Evolutionary conservation across 305 asterid species (phyloP).

Genomic region (Solanum aculeatissimum): DNA sequence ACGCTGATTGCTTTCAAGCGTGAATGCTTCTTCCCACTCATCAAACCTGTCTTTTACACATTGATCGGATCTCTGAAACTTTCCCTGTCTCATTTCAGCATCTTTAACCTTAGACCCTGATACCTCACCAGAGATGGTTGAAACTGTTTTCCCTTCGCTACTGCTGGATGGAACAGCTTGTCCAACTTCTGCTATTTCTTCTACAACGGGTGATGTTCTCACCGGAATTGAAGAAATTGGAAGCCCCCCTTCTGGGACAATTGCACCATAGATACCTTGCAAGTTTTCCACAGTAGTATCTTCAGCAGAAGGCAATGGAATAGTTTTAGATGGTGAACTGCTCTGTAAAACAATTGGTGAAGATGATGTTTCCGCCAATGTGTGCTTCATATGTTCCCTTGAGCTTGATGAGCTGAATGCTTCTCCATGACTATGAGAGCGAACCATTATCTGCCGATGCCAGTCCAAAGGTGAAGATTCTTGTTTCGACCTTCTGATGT

Average conservation of each 20-base stretch:
- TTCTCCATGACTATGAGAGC: constrained; percentile 19
- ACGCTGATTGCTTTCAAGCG: constrained; percentile 52
- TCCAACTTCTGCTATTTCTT: constrained; percentile 10
- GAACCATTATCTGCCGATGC: constrained; percentile 18
- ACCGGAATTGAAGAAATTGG: constrained; percentile 28
- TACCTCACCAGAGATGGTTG: constrained; percentile 18
- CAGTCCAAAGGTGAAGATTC: constrained; percentile 21
- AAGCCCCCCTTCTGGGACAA: constrained; percentile 13
- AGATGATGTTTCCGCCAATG: constrained; percentile 19
- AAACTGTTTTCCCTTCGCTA: constrained; percentile 19
- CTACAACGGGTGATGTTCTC: constrained; percentile 32
- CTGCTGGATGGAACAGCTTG: constrained; percentile 32
- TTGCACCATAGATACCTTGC: constrained; percentile 12
- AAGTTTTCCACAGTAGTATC: constrained; percentile 15
- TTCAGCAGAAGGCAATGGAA: constrained; percentile 23
- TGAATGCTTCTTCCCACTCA: constrained; percentile 93
- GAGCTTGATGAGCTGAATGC: constrained; percentile 34
- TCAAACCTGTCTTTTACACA: constrained; percentile 56
- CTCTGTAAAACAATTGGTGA: constrained; percentile 23
- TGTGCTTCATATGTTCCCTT: constrained; percentile 22
- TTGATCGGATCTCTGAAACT: constrained; percentile 59
- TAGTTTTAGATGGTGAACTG: constrained; percentile 17
- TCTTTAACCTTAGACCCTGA: constrained; percentile 20
- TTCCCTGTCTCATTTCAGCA: constrained; percentile 31
- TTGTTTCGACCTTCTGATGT: constrained; percentile 15